These are phyloP conservation scores for Psidium guajava DNA, from an alignment of 345 rosid genomes.

Conservation along the genomic window DNA sequence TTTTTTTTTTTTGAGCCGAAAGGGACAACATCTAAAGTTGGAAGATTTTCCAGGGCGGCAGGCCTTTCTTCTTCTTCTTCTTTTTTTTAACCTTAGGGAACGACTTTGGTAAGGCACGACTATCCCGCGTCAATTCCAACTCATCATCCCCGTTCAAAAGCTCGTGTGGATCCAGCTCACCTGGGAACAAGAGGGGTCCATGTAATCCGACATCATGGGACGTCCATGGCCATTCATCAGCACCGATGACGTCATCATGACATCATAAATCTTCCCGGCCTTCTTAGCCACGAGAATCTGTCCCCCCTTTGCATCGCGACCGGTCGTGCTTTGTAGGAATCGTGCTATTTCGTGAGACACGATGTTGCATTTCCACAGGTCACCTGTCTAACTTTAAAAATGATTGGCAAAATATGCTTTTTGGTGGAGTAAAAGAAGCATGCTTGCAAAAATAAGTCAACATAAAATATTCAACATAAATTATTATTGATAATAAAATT, in stretches of 20 bases:
- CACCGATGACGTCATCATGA: background rate
- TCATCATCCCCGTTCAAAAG: background rate
- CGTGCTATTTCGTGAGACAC: background rate
- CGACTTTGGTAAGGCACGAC: background rate
- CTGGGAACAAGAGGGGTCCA: background rate
- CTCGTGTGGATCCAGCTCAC: background rate
- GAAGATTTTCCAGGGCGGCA: too few relatives aligned
- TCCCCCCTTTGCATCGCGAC: background rate
- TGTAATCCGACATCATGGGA: background rate
- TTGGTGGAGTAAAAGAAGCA: background rate
- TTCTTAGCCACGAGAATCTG: background rate
- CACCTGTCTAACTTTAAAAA: background rate
- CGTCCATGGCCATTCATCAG: accelerated
- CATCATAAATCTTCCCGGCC: too few relatives aligned
- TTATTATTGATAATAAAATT: too few relatives aligned
- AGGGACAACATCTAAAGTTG: too few relatives aligned
- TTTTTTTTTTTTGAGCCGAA: too few relatives aligned
- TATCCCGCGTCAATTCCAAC: background rate
- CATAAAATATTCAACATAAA: too few relatives aligned
- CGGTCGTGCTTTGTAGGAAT: background rate
- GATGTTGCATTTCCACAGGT: background rate
- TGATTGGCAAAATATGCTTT: background rate
- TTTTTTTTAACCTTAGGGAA: background rate
- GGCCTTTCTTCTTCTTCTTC: too few relatives aligned
- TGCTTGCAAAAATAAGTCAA: background rate